Base-by-base conservation (phyloP, 2,329 filamentous ascomycete genomes). In the Plenodomus tracheiphilus region DNA sequence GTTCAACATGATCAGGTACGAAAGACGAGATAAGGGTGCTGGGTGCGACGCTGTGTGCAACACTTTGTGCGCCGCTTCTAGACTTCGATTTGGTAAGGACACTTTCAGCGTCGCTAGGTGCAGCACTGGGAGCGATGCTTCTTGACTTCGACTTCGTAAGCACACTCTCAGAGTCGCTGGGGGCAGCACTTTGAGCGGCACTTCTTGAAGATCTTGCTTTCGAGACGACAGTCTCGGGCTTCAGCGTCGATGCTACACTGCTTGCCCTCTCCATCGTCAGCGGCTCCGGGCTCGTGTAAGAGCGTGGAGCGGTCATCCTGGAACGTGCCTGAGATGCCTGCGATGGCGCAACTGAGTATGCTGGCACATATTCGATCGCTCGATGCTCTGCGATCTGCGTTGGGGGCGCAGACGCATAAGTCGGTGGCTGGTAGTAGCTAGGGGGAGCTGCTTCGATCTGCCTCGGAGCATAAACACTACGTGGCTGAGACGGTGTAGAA, bases 361-460 rank as follows among this genome's bases (percentile, higher is more conserved):
- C 69, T 10, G 70, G 70, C 4, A 59, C 51, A 60, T 74, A 74
- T 47, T 74, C 70, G 32, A 71, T 65, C 11, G 61, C 54, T 37
- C 49, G 49, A 41, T 51, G 59, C 50, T 58, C 58, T 41, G 54
- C 47, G 15, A 59, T 51, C 43, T 59, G 54, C 2, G 68, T 66
- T 25, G 62, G 65, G 21, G 68, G 53, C 18, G 56, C 54, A 16
- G 65, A 67, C 3, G 68, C 65, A 32, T 32, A 32, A 17, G 65
- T 64, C n/a, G 66, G 68, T 30, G 65, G 61, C 40, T 70, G 61
- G 41, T 71, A 65, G 44, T 69, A 69, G 49, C 65, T 69, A 15
- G 57, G 57, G 2, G 69, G 67, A 13, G 70, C 69, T 2, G 72
- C 66, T 54, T 77, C 75, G 43, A 77, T 74, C 38, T 75, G 72